phyloP scores from a whole-genome alignment of 2,329 filamentous ascomycete species.

The Curvularia eragrostidis region DNA sequence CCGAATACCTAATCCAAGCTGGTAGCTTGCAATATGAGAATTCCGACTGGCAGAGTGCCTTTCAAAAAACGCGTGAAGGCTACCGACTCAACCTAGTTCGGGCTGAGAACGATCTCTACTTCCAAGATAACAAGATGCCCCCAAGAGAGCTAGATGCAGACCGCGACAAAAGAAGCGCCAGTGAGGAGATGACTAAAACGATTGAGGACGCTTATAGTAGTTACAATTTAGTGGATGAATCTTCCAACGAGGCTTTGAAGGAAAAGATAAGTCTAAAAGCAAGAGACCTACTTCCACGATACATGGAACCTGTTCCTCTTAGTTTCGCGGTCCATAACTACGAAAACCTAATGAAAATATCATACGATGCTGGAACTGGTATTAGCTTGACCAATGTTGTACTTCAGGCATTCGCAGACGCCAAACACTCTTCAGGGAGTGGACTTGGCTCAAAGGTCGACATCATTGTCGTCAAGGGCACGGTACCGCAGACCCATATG shows the following conservation, averaged over 20 bases:
- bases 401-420: constrained; percentile 9
- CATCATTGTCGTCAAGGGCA: constrained; percentile 7
- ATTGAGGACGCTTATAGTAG: constrained; percentile 12
- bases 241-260: constrained; percentile 10
- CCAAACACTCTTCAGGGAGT: constrained; percentile 6
- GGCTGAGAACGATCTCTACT: not conserved
- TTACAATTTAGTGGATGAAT: constrained; percentile 2
- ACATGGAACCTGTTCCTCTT: constrained; percentile 18
- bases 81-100: not conserved
- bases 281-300: constrained; percentile 13
- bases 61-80: constrained; percentile 1
- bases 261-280: constrained; percentile 18
- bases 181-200: constrained; percentile 10
- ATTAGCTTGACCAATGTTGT: constrained; percentile 7
- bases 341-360: constrained; percentile 15
- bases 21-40: not conserved
- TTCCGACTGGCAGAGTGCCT: constrained; percentile 2
- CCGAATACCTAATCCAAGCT: constrained; percentile 1
- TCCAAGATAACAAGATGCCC: not conserved
- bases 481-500: not conserved
- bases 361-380: constrained; percentile 8
- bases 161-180: constrained; percentile 11
- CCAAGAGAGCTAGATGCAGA: not conserved
- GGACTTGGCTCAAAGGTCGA: constrained; percentile 8
- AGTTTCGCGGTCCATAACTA: constrained; percentile 17